Evolutionary conservation across 2,329 filamentous ascomycete species (phyloP).

Genomic region (Colletotrichum agaves): DNA sequence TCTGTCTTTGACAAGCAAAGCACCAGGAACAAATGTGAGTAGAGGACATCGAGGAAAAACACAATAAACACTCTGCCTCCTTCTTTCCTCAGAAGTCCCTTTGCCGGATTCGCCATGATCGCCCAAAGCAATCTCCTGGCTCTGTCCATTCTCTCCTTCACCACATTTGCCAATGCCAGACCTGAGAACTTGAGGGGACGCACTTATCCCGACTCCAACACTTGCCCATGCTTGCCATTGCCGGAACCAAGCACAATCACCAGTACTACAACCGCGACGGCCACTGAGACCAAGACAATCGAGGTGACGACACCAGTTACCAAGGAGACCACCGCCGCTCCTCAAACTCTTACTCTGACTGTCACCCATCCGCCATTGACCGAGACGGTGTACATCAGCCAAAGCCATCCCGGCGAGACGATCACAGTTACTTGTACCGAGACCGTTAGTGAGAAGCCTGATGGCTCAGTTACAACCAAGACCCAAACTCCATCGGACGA

Average conservation of each 20-base stretch:
- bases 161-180: slow-evolving; percentile 6
- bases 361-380: slow-evolving; percentile 17
- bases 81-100: neutral
- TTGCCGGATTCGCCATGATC: slow-evolving; percentile 39
- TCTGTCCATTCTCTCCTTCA: slow-evolving; percentile 17
- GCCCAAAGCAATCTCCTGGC: slow-evolving; percentile 1
- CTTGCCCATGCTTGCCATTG: slow-evolving; percentile 36
- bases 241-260: slow-evolving; percentile 21
- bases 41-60: neutral
- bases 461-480: slow-evolving; percentile 22
- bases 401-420: neutral
- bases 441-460: slow-evolving; percentile 20
- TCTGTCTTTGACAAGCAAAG: neutral
- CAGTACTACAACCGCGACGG: slow-evolving; percentile 40
- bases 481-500: slow-evolving; percentile 2
- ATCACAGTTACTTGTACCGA: slow-evolving; percentile 32
- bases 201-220: slow-evolving; percentile 29
- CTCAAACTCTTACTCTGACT: slow-evolving; percentile 35
- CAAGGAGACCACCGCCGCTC: slow-evolving; percentile 40
- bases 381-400: slow-evolving; percentile 21
- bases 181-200: slow-evolving; percentile 33
- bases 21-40: neutral
- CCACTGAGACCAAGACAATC: slow-evolving; percentile 40
- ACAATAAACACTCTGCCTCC: neutral
- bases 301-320: slow-evolving; percentile 36